phyloP scores from a whole-genome alignment of 805 yeast genomes.

The Komagataella mondaviorum region DNA sequence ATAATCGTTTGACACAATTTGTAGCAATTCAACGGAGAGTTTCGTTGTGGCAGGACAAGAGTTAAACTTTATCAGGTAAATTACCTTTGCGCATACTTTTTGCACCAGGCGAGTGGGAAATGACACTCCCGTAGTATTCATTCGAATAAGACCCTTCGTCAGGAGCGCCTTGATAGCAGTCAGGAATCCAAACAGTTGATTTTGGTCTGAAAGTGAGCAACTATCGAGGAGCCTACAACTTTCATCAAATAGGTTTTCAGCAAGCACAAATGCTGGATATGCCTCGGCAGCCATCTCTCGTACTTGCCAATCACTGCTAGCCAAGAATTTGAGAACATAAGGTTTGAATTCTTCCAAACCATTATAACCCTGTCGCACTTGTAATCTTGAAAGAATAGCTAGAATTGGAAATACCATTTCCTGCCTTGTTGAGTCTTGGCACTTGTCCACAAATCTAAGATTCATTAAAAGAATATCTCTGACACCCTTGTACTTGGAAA shows the following conservation, averaged over 20 bases:
- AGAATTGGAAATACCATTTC: slow-evolving; percentile 38
- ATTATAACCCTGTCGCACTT: slow-evolving; percentile 40
- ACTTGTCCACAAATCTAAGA: slow-evolving; percentile 18
- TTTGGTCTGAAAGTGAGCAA: neutral
- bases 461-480: slow-evolving; percentile 32
- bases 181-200: neutral
- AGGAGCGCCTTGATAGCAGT: neutral
- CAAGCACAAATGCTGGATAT: slow-evolving; percentile 33
- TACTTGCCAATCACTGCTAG: slow-evolving; percentile 60
- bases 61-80: too few relatives aligned
- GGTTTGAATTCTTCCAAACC: slow-evolving; percentile 40
- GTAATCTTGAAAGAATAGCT: slow-evolving; percentile 56
- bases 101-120: neutral
- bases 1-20: slow-evolving; percentile 3
- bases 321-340: slow-evolving; percentile 32
- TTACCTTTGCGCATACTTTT: neutral
- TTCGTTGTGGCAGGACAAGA: neutral
- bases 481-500: slow-evolving; percentile 46
- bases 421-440: slow-evolving; percentile 8
- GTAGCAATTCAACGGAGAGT: neutral
- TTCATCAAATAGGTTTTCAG: slow-evolving; percentile 16
- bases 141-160: neutral
- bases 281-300: slow-evolving; percentile 80
- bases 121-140: neutral
- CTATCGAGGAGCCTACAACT: slow-evolving; percentile 6